A percentile compares a stretch with the other conserved stretches of the same genome.
Conservation (phyloP, 108 stramenopile genomes). For the Hondaea fermentalgiana region DNA sequence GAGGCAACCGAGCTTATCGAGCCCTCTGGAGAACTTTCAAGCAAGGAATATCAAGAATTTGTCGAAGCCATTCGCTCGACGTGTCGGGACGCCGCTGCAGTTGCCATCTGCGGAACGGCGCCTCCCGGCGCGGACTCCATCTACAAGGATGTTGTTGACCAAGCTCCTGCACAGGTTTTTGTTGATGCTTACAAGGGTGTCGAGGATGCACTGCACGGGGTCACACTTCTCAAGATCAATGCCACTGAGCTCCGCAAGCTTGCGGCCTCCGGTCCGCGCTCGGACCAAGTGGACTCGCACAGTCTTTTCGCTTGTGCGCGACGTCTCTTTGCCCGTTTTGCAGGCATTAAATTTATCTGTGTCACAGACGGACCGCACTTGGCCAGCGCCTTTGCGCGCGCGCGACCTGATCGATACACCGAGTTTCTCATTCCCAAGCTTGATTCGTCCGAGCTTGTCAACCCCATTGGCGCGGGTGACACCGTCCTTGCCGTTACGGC, state of each 20-base stretch:
- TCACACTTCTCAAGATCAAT: background rate
- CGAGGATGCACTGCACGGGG: background rate
- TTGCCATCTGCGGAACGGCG: background rate
- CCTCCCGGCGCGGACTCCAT: background rate
- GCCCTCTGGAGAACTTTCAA: background rate
- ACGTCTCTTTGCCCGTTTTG: background rate
- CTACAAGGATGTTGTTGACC: background rate
- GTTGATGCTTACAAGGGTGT: background rate
- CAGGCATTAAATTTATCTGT: background rate
- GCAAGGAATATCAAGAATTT: background rate
- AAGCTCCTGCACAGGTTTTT: background rate
- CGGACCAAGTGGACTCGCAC: background rate
- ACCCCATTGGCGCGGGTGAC: slow-evolving; percentile 11
- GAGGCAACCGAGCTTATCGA: background rate
- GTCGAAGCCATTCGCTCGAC: background rate
- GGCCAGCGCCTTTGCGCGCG: background rate
- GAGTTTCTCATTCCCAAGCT: background rate
- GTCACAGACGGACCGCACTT: background rate
- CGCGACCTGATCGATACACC: background rate
- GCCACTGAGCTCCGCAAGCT: background rate
- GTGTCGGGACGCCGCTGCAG: background rate
- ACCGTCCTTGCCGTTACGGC: background rate
- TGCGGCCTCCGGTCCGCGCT: background rate
- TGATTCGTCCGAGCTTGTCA: background rate
- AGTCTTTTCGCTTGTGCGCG: background rate